Conservation (phyloP, 768 basidiomycete species). For the Mycena galericulata region DNA sequence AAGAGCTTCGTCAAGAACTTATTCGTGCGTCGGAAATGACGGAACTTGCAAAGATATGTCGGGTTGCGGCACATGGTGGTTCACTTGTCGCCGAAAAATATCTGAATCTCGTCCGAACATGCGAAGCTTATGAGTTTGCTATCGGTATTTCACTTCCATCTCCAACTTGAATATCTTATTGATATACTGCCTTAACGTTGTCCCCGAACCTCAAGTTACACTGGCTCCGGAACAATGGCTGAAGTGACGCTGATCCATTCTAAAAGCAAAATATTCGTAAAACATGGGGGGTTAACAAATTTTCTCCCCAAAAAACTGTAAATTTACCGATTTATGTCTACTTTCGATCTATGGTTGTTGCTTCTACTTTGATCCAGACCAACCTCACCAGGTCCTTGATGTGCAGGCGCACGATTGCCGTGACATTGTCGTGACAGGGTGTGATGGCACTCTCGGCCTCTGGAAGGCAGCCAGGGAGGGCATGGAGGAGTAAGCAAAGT, state of each 20-base stretch:
- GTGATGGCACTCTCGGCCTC: too few relatives aligned
- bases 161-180: background rate
- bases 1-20: conserved; percentile 11
- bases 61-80: conserved; percentile 23
- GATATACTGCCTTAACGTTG: background rate
- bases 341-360: background rate
- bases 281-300: too few relatives aligned
- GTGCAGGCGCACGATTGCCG: too few relatives aligned
- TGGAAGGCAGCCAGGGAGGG: too few relatives aligned
- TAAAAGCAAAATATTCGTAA: too few relatives aligned
- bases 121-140: conserved; percentile 18
- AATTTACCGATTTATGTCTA: background rate
- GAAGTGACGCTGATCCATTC: background rate
- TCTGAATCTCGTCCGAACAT: conserved; percentile 1
- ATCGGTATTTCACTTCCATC: background rate
- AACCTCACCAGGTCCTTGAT: conserved; percentile 2
- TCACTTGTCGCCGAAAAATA: conserved; percentile 3
- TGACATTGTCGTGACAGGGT: too few relatives aligned
- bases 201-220: conserved; percentile 11
- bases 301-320: background rate
- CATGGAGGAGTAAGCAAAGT: too few relatives aligned
- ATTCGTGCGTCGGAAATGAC: background rate
- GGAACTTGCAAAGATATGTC: conserved; percentile 13
- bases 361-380: background rate
- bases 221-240: conserved; percentile 3